Evolutionary conservation across 352 stramenopile species (phyloP).

Genomic region (Pythium oligandrum): DNA sequence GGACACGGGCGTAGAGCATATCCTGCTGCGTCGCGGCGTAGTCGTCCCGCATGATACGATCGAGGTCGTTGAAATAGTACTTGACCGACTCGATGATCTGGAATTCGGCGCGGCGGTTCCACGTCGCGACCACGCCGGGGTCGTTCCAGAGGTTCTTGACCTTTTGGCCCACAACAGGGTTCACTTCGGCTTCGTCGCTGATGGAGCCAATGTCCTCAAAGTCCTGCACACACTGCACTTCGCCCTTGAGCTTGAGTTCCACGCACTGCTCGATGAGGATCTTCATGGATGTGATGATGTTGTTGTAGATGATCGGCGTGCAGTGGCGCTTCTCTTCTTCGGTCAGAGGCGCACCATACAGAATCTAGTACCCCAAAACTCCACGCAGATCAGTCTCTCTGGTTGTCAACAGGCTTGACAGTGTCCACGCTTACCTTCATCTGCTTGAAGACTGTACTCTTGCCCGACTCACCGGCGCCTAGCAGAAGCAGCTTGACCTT

Average conservation of each 20-base stretch:
- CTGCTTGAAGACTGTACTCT: conserved; percentile 94
- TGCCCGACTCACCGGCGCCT: conserved; percentile 92
- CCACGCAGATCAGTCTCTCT: too few species aligned
- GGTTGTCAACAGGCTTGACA: too few species aligned
- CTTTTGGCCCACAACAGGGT: conserved; percentile 84
- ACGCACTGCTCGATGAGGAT: conserved; percentile 86
- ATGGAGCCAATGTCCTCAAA: conserved; percentile 77
- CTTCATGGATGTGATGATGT: conserved; percentile 89
- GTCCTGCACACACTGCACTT: conserved; percentile 66
- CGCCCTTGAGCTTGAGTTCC: conserved; percentile 76
- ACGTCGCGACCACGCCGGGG: conserved; percentile 86
- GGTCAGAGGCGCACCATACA: conserved; percentile 80
- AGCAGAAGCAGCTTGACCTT: conserved; percentile 96
- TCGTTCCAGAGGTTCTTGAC: conserved; percentile 94
- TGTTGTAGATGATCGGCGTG: conserved; percentile 89
- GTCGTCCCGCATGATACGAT: conserved; percentile 91
- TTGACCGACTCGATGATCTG: conserved; percentile 97
- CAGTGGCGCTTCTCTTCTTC: conserved; percentile 85
- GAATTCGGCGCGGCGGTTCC: conserved; percentile 89
- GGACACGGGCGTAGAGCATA: conserved; percentile 94
- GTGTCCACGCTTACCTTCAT: conserved; percentile 63
- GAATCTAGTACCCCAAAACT: conserved; percentile 38
- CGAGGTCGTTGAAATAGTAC: conserved; percentile 96
- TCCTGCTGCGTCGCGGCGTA: conserved; percentile 94
- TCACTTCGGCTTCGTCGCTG: conserved; percentile 87